A percentile compares a stretch with the other conserved stretches of the same genome.
Evolutionary conservation across 2,329 filamentous ascomycete genomes (phyloP).

Genomic region (Eurotiales sp.): DNA sequence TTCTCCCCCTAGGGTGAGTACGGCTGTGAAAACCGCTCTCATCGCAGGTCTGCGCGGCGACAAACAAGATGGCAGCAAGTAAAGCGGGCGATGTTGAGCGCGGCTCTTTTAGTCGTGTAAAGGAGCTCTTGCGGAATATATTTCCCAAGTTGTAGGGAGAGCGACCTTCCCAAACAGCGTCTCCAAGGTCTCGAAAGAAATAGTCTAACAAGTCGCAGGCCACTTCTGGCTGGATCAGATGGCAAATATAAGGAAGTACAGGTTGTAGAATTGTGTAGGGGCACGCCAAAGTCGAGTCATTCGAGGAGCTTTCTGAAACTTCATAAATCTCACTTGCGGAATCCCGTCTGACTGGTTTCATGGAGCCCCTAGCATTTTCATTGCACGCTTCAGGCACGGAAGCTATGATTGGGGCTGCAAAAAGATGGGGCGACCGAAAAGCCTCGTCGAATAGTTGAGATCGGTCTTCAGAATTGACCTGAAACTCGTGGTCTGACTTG

Average conservation of each 20-base stretch:
- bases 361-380: neutral
- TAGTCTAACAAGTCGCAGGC: conserved; percentile 1
- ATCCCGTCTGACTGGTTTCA: neutral
- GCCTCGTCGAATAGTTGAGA: neutral
- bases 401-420: neutral
- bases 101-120: neutral
- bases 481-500: neutral
- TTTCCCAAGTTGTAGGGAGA: conserved; percentile 4
- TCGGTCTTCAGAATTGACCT: too few relatives aligned
- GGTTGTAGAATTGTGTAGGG: conserved; percentile 1
- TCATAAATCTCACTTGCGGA: neutral
- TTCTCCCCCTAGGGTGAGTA: neutral
- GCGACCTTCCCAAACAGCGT: neutral
- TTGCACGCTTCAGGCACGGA: neutral
- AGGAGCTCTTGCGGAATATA: conserved; percentile 1
- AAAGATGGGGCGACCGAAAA: neutral
- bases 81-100: conserved; percentile 1
- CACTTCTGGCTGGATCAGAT: neutral
- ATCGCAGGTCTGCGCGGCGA: conserved; percentile 4
- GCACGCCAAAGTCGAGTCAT: neutral
- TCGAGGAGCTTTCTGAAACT: neutral
- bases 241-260: neutral
- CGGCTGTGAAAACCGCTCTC: neutral
- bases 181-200: neutral
- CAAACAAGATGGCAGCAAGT: conserved; percentile 2